These are phyloP conservation scores for Nicotiana rustica DNA, from an alignment of 305 asterid species.

Conservation along the genomic window DNA sequence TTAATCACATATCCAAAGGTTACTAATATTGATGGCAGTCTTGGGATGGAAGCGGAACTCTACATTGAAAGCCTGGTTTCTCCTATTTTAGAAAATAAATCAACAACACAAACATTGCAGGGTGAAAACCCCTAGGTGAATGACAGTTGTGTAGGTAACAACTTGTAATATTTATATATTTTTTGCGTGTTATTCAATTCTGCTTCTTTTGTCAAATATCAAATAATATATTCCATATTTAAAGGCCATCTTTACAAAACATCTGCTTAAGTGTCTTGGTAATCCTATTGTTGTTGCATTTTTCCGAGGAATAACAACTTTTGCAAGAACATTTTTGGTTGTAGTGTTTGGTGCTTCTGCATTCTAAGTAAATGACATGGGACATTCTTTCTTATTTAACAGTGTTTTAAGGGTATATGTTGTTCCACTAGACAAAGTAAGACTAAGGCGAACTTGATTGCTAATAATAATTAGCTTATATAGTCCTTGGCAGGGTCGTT, in stretches of 20 bases:
- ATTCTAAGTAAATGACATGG: not conserved
- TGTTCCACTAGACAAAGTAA: not conserved
- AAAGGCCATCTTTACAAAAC: not conserved
- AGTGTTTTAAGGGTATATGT: not conserved
- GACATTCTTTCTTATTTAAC: not conserved
- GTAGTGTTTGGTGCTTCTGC: not conserved
- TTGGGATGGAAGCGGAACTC: not conserved
- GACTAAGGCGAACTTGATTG: not conserved
- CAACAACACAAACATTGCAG: not conserved
- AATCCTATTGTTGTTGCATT: not conserved
- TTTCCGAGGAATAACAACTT: not conserved
- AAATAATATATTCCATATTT: not conserved
- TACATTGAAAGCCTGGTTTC: slow-evolving; percentile 26
- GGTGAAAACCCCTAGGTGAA: not conserved
- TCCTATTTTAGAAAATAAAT: not conserved
- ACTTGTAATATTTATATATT: not conserved
- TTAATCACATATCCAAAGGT: slow-evolving; percentile 11
- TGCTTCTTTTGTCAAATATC: not conserved
- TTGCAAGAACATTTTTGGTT: not conserved
- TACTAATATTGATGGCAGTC: not conserved
- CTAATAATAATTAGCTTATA: not conserved
- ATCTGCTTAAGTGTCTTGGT: not conserved
- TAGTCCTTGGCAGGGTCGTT: not conserved
- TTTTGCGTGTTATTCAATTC: not conserved
- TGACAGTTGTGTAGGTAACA: not conserved